These are phyloP conservation scores for Elsinoe necatrix DNA, from an alignment of 2,329 filamentous ascomycete species.

Conservation along the genomic window DNA sequence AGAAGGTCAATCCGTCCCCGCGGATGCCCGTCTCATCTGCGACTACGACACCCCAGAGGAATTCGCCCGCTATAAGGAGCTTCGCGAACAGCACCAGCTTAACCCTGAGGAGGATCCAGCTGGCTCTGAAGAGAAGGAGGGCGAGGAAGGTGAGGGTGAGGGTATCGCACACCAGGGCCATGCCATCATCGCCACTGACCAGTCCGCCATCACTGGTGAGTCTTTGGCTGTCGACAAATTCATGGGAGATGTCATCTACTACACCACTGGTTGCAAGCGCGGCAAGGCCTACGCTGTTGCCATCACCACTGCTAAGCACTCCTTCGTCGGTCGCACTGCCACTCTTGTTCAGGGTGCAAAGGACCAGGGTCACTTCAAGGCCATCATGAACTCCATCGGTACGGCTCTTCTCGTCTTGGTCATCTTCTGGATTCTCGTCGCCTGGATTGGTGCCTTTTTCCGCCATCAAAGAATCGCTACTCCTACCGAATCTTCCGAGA, in stretches of 20 bases:
- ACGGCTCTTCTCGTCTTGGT: constrained; percentile 65
- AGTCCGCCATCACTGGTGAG: constrained; percentile 74
- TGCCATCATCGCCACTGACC: constrained; percentile 62
- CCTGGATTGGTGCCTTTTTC: constrained; percentile 75
- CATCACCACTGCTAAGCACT: constrained; percentile 58
- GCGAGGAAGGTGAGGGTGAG: constrained; percentile 47
- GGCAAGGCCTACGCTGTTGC: constrained; percentile 66
- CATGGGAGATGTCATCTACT: constrained; percentile 68
- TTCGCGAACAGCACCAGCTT: constrained; percentile 46
- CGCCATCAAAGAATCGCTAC: constrained; percentile 57
- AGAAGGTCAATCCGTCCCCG: constrained; percentile 63
- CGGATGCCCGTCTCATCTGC: constrained; percentile 63
- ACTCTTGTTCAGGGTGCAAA: constrained; percentile 65
- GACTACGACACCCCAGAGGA: constrained; percentile 61
- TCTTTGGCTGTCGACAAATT: constrained; percentile 72
- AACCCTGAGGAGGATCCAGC: constrained; percentile 51
- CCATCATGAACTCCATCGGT: constrained; percentile 75
- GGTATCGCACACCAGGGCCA: constrained; percentile 56
- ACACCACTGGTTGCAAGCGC: constrained; percentile 74
- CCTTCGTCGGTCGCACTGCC: constrained; percentile 69
- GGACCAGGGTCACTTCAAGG: constrained; percentile 72
- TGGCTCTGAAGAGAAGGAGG: constrained; percentile 52
- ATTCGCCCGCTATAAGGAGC: constrained; percentile 58
- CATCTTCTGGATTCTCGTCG: constrained; percentile 65
- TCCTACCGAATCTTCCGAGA: constrained; percentile 50